Percentiles rank a stretch among this genome's conserved stretches.
These are phyloP conservation scores for Colletotrichum sp. DNA, from an alignment of 2,329 filamentous ascomycete genomes.

Conservation along the genomic window DNA sequence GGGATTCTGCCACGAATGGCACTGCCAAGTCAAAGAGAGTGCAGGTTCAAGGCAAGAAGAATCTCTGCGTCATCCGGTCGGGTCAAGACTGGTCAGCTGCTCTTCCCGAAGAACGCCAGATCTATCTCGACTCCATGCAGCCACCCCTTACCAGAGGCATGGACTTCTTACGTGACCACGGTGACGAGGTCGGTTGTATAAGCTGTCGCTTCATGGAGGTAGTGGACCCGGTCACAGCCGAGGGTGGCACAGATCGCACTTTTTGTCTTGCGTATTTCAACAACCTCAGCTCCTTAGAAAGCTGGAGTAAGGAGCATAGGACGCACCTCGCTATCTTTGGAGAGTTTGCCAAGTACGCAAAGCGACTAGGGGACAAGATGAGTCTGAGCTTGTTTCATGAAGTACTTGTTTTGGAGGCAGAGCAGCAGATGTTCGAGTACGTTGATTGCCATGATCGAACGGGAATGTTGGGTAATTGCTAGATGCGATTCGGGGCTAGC, in stretches of 20 bases:
- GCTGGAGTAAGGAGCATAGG: background rate
- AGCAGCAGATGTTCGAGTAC: background rate
- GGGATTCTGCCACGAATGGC: background rate
- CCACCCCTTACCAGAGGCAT: background rate
- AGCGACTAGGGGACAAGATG: background rate
- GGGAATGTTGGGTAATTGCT: background rate
- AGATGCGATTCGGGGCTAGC: too few species aligned
- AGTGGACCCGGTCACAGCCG: background rate
- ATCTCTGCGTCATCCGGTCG: background rate
- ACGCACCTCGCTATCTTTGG: background rate
- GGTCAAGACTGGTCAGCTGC: background rate
- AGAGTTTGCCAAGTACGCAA: background rate
- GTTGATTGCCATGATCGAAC: background rate
- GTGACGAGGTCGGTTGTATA: background rate
- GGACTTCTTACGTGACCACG: background rate
- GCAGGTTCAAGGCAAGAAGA: accelerated
- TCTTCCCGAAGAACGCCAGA: background rate
- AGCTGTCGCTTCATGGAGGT: background rate
- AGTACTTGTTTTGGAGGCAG: background rate
- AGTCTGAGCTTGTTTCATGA: background rate
- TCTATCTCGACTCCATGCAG: background rate
- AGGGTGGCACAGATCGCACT: background rate
- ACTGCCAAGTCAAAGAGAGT: accelerated
- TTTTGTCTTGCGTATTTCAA: background rate
- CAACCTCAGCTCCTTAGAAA: background rate